Base-by-base conservation (phyloP, 495 filamentous ascomycete genomes). In the Aspergillus campestris region DNA sequence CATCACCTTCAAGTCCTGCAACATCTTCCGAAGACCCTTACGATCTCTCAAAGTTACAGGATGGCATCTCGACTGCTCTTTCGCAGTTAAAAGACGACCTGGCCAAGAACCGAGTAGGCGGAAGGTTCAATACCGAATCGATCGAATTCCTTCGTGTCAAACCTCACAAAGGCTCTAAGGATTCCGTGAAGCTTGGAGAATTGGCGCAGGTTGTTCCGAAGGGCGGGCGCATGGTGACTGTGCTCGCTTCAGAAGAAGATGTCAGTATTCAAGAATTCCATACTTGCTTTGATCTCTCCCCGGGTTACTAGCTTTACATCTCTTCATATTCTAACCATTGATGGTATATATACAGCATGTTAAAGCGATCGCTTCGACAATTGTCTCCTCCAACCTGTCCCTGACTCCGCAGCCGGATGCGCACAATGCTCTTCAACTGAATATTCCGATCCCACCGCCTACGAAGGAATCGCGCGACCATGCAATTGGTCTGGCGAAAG, bases 121-220 rank as follows among this genome's bases (percentile, higher is more conserved):
- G 82, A 1, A 70, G 83, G 12, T 80, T 89, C 65, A 85, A 83
- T 56, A 77, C 82, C 0, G 79, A 83, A 32, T 48, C 71, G 0
- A 62, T 94, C 31, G 84, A 88, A 55, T 63, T 64, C 8, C 51
- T 94, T 43, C 74, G 76, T 11, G 82, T 91, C 37, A 66, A 73
- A 36, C 58, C 82, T 3, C 65, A 74, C 61, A 77, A 76, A 54
- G 69, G 68, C n/a, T 62, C 50, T 31, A 75, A 73, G 14, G 64
- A 71, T 32, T 73, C 69, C 2, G 51, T 65, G 38, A 66, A 55
- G 37, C 64, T 94, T 27, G 74, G 78, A 8, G 86, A 91, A 55
- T 56, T 94, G 34, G 87, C 87, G 27, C 83, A 87, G 51, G 75
- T 94, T 9, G 67, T 90, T 31, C 83, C 84, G 11, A 83, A 82